Evolutionary conservation across 2,329 filamentous ascomycete genomes (phyloP).

Genomic region (Fusarium palustre): DNA sequence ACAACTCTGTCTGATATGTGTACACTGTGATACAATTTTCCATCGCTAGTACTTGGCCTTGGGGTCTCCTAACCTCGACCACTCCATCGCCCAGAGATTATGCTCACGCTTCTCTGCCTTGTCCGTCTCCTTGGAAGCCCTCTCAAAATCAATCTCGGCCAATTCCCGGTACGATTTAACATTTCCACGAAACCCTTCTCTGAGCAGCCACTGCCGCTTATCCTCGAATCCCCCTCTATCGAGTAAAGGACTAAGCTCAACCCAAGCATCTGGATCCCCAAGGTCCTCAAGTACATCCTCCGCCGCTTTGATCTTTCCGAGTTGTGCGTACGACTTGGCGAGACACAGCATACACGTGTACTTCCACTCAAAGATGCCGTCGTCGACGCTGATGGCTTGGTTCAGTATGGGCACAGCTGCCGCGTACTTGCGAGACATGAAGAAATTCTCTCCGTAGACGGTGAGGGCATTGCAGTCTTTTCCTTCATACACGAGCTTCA

Average conservation of each 20-base stretch:
- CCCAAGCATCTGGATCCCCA: constrained; percentile 43
- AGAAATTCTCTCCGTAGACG: constrained; percentile 49
- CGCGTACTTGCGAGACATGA: constrained; percentile 40
- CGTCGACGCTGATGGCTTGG: constrained; percentile 42
- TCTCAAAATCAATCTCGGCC: constrained; percentile 48
- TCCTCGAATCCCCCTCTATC: constrained; percentile 35
- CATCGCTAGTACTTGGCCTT: constrained; percentile 38
- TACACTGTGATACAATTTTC: neutral
- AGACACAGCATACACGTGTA: constrained; percentile 45
- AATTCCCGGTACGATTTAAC: constrained; percentile 46
- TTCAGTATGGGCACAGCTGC: constrained; percentile 41
- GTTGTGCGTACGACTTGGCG: constrained; percentile 42
- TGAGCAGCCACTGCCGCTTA: constrained; percentile 45
- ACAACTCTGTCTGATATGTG: neutral
- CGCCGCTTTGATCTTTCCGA: constrained; percentile 43
- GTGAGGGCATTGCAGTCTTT: constrained; percentile 53
- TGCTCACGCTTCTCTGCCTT: constrained; percentile 35
- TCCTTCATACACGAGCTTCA: constrained; percentile 46
- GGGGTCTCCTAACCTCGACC: constrained; percentile 49
- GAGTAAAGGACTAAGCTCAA: constrained; percentile 47
- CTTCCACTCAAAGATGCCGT: constrained; percentile 47
- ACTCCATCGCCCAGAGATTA: constrained; percentile 51
- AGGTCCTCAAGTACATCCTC: constrained; percentile 40
- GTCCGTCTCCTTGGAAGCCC: constrained; percentile 28
- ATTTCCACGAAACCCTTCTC: constrained; percentile 45